A percentile compares a stretch with the other conserved stretches of the same genome.
phyloP scores from a whole-genome alignment of 2,329 filamentous ascomycete species.

The Alternaria brassicicola region DNA sequence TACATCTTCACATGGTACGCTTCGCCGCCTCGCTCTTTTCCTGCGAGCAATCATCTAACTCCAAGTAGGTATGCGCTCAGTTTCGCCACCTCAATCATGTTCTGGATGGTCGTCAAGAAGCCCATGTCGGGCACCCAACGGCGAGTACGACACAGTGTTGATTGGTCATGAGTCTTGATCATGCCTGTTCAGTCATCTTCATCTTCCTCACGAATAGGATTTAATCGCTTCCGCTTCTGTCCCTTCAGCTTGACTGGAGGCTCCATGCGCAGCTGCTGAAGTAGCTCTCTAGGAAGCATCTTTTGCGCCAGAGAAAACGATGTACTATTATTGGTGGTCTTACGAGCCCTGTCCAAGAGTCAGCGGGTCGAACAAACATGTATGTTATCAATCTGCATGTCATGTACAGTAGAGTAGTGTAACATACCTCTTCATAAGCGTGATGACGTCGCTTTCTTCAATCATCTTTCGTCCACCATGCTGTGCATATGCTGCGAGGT shows the following conservation, averaged over 20 bases:
- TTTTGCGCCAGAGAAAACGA: slow-evolving; percentile 85
- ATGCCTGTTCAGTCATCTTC: slow-evolving; percentile 48
- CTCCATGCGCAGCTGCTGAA: slow-evolving; percentile 79
- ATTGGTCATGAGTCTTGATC: slow-evolving; percentile 64
- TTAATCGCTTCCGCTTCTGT: slow-evolving; percentile 51
- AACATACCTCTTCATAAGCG: slow-evolving; percentile 80
- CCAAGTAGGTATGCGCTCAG: slow-evolving; percentile 80
- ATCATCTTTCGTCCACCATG: slow-evolving; percentile 86
- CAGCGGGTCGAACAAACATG: slow-evolving; percentile 4
- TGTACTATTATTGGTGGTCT: slow-evolving; percentile 72
- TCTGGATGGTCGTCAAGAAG: slow-evolving; percentile 93
- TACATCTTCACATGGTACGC: slow-evolving; percentile 98
- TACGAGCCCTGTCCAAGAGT: slow-evolving; percentile 55
- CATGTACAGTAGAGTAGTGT: slow-evolving; percentile 27
- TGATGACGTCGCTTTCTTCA: slow-evolving; percentile 81
- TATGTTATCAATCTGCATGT: slow-evolving; percentile 9
- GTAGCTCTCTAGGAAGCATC: slow-evolving; percentile 78
- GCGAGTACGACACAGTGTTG: slow-evolving; percentile 76
- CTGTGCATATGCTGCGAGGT: slow-evolving; percentile 77
- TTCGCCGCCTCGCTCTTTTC: neutral
- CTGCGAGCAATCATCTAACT: slow-evolving; percentile 19
- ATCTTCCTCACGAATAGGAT: slow-evolving; percentile 52
- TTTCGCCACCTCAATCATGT: slow-evolving; percentile 87
- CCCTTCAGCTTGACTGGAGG: slow-evolving; percentile 54
- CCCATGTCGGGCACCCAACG: slow-evolving; percentile 74